Evolutionary conservation across 2,329 filamentous ascomycete species (phyloP).

Genomic region (Trichophyton simii): DNA sequence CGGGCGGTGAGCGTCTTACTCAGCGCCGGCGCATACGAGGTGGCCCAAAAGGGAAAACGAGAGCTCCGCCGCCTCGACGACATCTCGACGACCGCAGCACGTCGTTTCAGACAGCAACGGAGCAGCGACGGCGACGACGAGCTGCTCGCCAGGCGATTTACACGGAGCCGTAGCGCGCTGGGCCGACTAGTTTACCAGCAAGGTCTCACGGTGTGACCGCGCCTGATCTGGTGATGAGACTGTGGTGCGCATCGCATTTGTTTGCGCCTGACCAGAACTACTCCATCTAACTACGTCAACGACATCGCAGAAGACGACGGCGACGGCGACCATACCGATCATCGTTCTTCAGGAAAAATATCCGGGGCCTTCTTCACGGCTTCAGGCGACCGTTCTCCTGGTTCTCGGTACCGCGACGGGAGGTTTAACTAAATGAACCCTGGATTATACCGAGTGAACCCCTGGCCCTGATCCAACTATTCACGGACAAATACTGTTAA

Average conservation of each 20-base stretch:
- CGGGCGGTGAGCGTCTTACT: neutral
- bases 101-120: neutral
- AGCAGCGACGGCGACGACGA: neutral
- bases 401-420: neutral
- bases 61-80: neutral
- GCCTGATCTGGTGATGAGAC: neutral
- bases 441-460: neutral
- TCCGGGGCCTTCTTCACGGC: neutral
- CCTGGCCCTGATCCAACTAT: neutral
- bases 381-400: neutral
- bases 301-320: neutral
- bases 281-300: neutral
- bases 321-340: neutral
- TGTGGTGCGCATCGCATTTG: neutral
- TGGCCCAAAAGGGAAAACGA: neutral
- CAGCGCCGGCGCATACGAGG: neutral
- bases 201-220: neutral
- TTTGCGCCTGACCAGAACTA: neutral
- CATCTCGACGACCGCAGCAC: neutral
- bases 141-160: neutral
- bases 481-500: neutral
- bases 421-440: slow-evolving; percentile 1
- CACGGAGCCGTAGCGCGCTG: neutral
- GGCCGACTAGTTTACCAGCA: neutral
- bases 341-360: neutral